Conservation (phyloP, 768 basidiomycete genomes). For the Lactarius indigo region DNA sequence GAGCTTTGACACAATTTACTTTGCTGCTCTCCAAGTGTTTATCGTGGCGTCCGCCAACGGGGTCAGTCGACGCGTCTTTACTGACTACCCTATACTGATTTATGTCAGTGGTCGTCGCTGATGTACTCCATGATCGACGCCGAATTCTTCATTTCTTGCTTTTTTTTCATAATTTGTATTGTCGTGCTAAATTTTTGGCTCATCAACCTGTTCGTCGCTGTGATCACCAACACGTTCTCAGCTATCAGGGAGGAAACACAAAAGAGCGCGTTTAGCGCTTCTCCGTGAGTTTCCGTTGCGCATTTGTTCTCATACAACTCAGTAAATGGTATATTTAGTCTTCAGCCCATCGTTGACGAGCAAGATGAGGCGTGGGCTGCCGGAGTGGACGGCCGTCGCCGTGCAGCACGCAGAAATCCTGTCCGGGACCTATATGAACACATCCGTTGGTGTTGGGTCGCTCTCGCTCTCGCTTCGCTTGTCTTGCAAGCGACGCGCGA, state of each 20-base stretch:
- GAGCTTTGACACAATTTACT: constrained; percentile 89
- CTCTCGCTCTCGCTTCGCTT: constrained; percentile 68
- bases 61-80: constrained; percentile 40
- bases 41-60: constrained; percentile 78
- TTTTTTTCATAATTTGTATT: constrained; percentile 83
- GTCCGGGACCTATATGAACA: constrained; percentile 54
- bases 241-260: constrained; percentile 83
- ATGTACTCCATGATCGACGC: constrained; percentile 91
- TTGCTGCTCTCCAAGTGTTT: constrained; percentile 75
- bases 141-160: constrained; percentile 82
- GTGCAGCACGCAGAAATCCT: constrained; percentile 41
- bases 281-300: constrained; percentile 46
- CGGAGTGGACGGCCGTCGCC: constrained; percentile 40
- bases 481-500: constrained; percentile 68
- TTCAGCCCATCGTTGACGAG: constrained; percentile 46
- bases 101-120: constrained; percentile 60
- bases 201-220: constrained; percentile 90
- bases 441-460: constrained; percentile 70
- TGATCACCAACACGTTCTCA: constrained; percentile 91
- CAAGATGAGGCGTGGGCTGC: constrained; percentile 59
- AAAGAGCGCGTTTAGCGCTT: constrained; percentile 90
- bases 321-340: constrained; percentile 29
- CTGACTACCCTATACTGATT: background rate
- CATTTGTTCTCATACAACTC: background rate
- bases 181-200: constrained; percentile 92